phyloP scores from a whole-genome alignment of 257 asterid species.

The Eucommia ulmoides region DNA sequence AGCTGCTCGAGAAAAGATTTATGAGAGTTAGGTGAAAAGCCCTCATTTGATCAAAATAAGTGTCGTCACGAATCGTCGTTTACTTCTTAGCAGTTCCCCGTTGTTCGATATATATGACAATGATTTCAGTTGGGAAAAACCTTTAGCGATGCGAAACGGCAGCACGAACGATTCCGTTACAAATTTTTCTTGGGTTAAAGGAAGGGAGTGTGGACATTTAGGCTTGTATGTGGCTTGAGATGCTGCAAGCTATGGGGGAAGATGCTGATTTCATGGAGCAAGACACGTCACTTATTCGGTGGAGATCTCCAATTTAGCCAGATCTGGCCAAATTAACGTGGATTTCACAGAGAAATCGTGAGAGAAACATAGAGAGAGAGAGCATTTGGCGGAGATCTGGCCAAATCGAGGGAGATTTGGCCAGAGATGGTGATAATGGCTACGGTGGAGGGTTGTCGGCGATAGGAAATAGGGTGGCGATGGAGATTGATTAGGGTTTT shows the following conservation, averaged over 20 bases:
- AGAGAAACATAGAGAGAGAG: no score
- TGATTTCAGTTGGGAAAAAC: constrained; percentile 39
- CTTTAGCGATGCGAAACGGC: constrained; percentile 42
- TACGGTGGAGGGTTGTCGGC: no score
- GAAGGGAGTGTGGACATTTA: constrained; percentile 45
- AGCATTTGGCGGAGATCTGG: no score
- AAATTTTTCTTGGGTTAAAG: constrained; percentile 17
- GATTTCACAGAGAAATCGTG: no score
- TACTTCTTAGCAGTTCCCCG: constrained; percentile 30
- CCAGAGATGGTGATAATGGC: no score
- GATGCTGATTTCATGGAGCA: constrained; percentile 38
- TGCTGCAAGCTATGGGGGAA: constrained; percentile 17
- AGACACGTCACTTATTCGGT: no score
- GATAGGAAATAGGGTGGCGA: no score
- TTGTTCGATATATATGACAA: constrained; percentile 26
- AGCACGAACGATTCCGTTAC: constrained; percentile 17
- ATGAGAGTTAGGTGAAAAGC: constrained; percentile 17
- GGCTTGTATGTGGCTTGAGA: constrained; percentile 21
- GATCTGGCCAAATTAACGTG: no score
- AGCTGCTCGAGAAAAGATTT: no score
- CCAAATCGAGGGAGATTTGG: no score
- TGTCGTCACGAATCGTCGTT: background rate
- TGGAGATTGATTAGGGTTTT: no score
- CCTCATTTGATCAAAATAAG: constrained; percentile 12
- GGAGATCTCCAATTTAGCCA: no score